These are phyloP conservation scores for Pseudohyphozyma bogoriensis DNA, from an alignment of 768 basidiomycete species.

Conservation along the genomic window DNA sequence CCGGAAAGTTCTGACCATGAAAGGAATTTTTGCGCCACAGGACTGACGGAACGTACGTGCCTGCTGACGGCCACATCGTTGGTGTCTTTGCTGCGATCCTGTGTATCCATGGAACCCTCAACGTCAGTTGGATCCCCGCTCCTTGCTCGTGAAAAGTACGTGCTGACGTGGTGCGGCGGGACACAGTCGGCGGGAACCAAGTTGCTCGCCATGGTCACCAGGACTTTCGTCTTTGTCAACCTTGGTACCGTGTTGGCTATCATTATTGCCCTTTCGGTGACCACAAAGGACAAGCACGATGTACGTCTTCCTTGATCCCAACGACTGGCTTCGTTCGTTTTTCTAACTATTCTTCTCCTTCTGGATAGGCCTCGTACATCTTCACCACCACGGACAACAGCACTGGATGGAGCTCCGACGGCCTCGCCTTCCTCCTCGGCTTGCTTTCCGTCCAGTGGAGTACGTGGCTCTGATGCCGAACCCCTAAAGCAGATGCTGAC, in stretches of 20 bases:
- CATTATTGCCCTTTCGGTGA: conserved; percentile 63
- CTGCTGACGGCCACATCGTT: conserved; percentile 62
- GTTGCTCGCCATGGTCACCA: conserved; percentile 62
- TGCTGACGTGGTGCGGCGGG: background rate
- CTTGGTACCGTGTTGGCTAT: conserved; percentile 72
- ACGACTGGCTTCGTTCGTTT: background rate
- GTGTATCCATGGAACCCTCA: conserved; percentile 62
- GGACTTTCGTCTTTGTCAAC: conserved; percentile 72
- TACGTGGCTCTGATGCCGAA: too few species aligned
- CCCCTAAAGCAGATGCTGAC: too few species aligned
- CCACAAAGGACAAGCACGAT: conserved; percentile 62
- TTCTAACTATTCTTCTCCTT: too few species aligned
- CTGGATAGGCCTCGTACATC: conserved; percentile 64
- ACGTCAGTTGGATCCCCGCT: conserved; percentile 37
- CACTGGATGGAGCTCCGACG: conserved; percentile 65
- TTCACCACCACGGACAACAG: conserved; percentile 69
- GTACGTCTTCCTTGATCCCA: too few species aligned
- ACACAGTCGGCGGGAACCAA: conserved; percentile 39
- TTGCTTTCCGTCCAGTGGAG: conserved; percentile 54
- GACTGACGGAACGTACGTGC: conserved; percentile 50
- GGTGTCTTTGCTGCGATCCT: conserved; percentile 67
- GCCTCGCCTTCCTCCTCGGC: conserved; percentile 74
- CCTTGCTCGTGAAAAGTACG: too few species aligned
- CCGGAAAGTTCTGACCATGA: conserved; percentile 16
- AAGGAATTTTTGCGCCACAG: conserved; percentile 16